Base-by-base conservation (phyloP, 345 rosid genomes). In the Arabidopsis suecica region DNA sequence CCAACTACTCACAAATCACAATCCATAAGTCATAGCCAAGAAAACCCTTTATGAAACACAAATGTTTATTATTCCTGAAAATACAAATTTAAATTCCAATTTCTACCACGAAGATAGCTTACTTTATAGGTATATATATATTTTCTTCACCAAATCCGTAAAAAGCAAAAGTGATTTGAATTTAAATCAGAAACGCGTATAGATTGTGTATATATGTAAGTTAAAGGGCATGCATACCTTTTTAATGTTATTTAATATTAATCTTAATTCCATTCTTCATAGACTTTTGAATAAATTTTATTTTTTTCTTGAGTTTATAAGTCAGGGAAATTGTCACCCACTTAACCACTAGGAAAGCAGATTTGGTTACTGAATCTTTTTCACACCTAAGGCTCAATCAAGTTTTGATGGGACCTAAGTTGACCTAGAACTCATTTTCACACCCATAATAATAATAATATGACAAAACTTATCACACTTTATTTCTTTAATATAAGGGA, bases 291-390 rank as follows among this genome's bases (percentile, higher is more conserved):
- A 8, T 34, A 7, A 4, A 25, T 69, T 69, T 42, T 10, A 11
- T 42, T 50, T 40, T 50, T 40, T 55, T 33, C 3, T n/a, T 41
- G 2, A 23, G 51, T 41, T 49, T 61, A 20, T 13, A 75, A 30
- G 74, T 28, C 41, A 49, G 16, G 34, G 51, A 57, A 18, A 36
- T 69, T 69, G 71, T 64, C 71, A 63, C 65, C 80, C 41, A 69
- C 79, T 40, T 41, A 34, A 34, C 70, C 57, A 62, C 65, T 69
- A 53, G 65, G 20, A 37, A 65, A 65, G 20, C 41, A 71, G 56
- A 57, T 65, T 71, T 71, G 81, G 76, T 71, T 64, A 33, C 61
- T 63, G 80, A 59, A 65, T 71, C 71, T 64, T 36, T 34, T 71
- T 57, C 76, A 63, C 67, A 55, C 53, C 60, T 8, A 53, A 61